Base-by-base conservation (phyloP, 176 grass and related monocot genomes). In the Canna indica region DNA sequence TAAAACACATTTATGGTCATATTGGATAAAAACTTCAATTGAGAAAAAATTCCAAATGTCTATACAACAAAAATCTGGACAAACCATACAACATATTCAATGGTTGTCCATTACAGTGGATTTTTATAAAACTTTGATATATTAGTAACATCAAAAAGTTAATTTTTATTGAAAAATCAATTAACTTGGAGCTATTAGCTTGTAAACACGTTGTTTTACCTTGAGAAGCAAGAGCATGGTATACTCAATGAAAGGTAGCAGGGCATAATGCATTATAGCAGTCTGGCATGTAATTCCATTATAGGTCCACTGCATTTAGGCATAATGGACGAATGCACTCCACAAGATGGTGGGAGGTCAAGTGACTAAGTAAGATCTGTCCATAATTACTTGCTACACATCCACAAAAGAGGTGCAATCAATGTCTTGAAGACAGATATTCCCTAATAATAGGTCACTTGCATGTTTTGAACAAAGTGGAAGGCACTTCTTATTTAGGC, bases 401-500 rank as follows among this genome's bases (percentile, higher is more conserved):
- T 96, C 77, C 64, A 90, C 13, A 80, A 81, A 91, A 36, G 85
- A 85, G 74, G 84, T 85, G 67, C 88, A 91, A 58, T 96, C 86
- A 62, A 96, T 87, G 82, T 90, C 88, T 81, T 81, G 83, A 80
- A 96, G 84, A 47, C 81, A 79, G 74, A 96, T 96, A 48, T 85
- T 91, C 66, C 88, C 93, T 75, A 91, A 76, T 48, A 91, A 69
- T 27, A 96, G 81, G 66, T 91, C 84, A 33, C 79, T 89, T 69
- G 88, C 79, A 66, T 96, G 93, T 56, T 80, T 77, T 64, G 82
- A 73, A 63, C 93, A 96, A 50, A 96, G 73, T 38, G 92, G 79
- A 32, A 91, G 78, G 69, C 88, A 91, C 76, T 96, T 96, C 74
- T 91, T 96, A 74, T 96, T 91, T 36, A 96, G 61, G 63, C 93